Percentiles rank a stretch among this genome's conserved stretches.
Evolutionary conservation across 2,329 filamentous ascomycete species (phyloP).

Genomic region (Diaporthe aspalathi): DNA sequence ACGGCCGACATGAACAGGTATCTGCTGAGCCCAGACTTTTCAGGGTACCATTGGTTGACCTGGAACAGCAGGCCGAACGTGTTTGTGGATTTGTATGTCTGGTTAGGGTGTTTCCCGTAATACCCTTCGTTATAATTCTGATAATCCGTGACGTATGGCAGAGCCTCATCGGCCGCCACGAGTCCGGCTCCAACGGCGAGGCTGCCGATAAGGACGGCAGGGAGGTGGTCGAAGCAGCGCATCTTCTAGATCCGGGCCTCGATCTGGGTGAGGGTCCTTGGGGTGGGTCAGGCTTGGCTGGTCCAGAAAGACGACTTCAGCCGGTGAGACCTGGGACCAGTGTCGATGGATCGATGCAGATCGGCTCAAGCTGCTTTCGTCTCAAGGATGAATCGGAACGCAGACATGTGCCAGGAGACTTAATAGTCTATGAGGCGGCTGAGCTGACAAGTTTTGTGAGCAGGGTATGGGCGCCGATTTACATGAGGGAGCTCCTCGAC

Average conservation of each 20-base stretch:
- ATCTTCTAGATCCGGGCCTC: slow-evolving; percentile 13
- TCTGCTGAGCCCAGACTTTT: slow-evolving; percentile 34
- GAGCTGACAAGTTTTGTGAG: slow-evolving; percentile 11
- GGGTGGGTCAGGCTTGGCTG: slow-evolving; percentile 13
- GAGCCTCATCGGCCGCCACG: slow-evolving; percentile 35
- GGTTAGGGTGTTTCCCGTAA: slow-evolving; percentile 36
- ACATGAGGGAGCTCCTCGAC: slow-evolving; percentile 22
- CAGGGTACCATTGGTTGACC: slow-evolving; percentile 38
- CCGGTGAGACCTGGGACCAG: slow-evolving; percentile 5
- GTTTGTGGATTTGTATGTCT: slow-evolving; percentile 34
- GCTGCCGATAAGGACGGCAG: slow-evolving; percentile 34
- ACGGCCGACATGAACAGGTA: slow-evolving; percentile 36
- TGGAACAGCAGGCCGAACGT: slow-evolving; percentile 32
- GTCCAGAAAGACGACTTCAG: slow-evolving; percentile 23
- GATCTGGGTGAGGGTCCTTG: neutral
- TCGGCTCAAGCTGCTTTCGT: slow-evolving; percentile 34
- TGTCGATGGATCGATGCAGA: slow-evolving; percentile 5
- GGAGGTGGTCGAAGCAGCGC: slow-evolving; percentile 23
- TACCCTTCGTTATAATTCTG: slow-evolving; percentile 32
- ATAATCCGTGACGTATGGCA: slow-evolving; percentile 37
- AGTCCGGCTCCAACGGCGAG: slow-evolving; percentile 36
- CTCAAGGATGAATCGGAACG: slow-evolving; percentile 3
- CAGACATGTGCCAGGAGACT: neutral
- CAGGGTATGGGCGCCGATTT: slow-evolving; percentile 20
- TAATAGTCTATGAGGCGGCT: slow-evolving; percentile 11